phyloP scores from a whole-genome alignment of 345 rosid genomes.

The Clausena lansium region DNA sequence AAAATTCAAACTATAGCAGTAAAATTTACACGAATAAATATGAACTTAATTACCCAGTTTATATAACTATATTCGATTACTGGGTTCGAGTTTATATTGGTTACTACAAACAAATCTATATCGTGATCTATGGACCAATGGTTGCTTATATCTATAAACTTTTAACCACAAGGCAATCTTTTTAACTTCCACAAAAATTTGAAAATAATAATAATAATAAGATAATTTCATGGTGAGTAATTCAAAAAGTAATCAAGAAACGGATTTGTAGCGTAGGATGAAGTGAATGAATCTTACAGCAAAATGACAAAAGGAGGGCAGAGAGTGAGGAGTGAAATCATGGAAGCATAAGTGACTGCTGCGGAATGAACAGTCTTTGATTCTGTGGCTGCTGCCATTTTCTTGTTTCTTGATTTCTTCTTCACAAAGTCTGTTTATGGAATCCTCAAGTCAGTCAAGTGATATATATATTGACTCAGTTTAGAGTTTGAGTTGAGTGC shows the following conservation, averaged over 20 bases:
- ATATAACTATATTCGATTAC: background rate
- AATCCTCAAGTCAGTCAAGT: background rate
- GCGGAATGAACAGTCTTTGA: slow-evolving; percentile 83
- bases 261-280: background rate
- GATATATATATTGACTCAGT: background rate
- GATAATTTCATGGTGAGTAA: background rate
- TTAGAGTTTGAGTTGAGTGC: background rate
- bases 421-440: background rate
- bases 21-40: background rate
- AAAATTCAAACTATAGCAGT: slow-evolving; percentile 1
- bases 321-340: slow-evolving; percentile 73
- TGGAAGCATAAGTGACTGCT: slow-evolving; percentile 67
- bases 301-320: slow-evolving; percentile 95
- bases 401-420: background rate
- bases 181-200: no score
- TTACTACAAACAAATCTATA: background rate
- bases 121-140: background rate
- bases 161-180: background rate
- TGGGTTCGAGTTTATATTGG: background rate
- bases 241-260: background rate
- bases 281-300: slow-evolving; percentile 50
- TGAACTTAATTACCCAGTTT: background rate
- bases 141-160: background rate
- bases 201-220: no score
- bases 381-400: slow-evolving; percentile 22